phyloP scores from a whole-genome alignment of 495 filamentous ascomycete genomes.

The Penicillium chermesinum region DNA sequence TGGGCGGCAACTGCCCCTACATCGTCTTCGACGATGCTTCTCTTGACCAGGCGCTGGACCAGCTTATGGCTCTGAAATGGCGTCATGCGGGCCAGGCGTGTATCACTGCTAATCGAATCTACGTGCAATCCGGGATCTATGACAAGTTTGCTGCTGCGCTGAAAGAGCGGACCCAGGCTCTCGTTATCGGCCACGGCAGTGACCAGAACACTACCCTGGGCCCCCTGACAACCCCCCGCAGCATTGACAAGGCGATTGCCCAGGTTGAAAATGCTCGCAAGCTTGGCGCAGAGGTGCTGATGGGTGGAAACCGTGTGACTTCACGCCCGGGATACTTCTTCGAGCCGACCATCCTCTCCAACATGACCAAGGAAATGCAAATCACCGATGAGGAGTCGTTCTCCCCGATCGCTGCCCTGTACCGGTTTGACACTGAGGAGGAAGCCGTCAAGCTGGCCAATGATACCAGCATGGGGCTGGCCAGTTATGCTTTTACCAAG shows the following conservation, averaged over 20 bases:
- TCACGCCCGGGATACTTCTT: slow-evolving; percentile 62
- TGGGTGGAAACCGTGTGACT: slow-evolving; percentile 50
- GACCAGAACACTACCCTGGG: slow-evolving; percentile 59
- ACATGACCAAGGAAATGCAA: slow-evolving; percentile 58
- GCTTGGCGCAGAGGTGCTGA: slow-evolving; percentile 53
- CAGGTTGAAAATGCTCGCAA: slow-evolving; percentile 61
- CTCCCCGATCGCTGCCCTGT: slow-evolving; percentile 62
- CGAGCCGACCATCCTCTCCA: slow-evolving; percentile 62
- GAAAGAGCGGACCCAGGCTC: slow-evolving; percentile 46
- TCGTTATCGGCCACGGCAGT: slow-evolving; percentile 63
- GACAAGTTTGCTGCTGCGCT: slow-evolving; percentile 50
- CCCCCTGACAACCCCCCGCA: slow-evolving; percentile 58
- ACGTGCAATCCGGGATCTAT: slow-evolving; percentile 57
- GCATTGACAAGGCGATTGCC: slow-evolving; percentile 56
- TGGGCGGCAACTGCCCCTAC: slow-evolving; percentile 73
- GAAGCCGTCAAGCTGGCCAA: slow-evolving; percentile 60
- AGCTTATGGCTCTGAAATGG: slow-evolving; percentile 60
- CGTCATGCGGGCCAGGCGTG: slow-evolving; percentile 68
- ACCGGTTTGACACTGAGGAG: slow-evolving; percentile 65
- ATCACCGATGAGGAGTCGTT: slow-evolving; percentile 67
- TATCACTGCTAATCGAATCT: slow-evolving; percentile 68
- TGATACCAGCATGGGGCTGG: slow-evolving; percentile 64
- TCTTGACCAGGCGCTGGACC: slow-evolving; percentile 55
- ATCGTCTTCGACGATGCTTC: slow-evolving; percentile 72
- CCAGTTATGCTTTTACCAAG: slow-evolving; percentile 70